Evolutionary conservation across 208 protist species (phyloP), one percentile per base, ranked within the genome.

Genomic region (Crithidia brevicula): DNA sequence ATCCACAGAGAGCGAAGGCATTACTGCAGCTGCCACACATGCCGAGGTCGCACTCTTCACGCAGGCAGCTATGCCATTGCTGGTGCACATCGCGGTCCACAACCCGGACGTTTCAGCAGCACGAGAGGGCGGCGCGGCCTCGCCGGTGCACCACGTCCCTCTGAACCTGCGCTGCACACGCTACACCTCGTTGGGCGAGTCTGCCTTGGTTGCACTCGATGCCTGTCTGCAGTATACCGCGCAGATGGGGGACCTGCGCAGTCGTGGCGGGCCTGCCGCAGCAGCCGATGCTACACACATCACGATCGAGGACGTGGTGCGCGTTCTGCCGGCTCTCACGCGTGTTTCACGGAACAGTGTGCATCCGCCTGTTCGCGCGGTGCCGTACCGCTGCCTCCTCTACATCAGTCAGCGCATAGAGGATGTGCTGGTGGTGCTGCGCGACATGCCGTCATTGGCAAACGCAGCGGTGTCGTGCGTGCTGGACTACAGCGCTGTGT

Each of bases 181-280:
- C 46, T 88, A 87, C 73, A 93, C 83, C 2, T 83, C 82, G 0
- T 66, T 95, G n/a, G 90, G 90, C 28, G 90, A 95, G 72, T 81
- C 78, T 51, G 72, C 85, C 18, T 42, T 92, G 18, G 72, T 83
- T 4, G 82, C 87, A 15, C 60, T 93, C 47, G 90, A 95, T 63
- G 74, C 78, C 4, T 88, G 81, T 56, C 70, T 92, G 61, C 51
- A 69, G 50, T 72, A 62, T 33, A 66, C 72, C 60, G 70, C 70
- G 9, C 60, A 67, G 40, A 56, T 52, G 33, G 56, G 62, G 2
- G 54, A 71, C 13, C 49, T 87, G 20, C 33, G 63, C 34, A 67
- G 50, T 30, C 61, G 62, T 20, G 47, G 70, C 6, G 61, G 52
- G 0, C 11, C 31, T 5, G 45, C 60, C 31, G 36, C 42, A 13